Percentiles rank a stretch among this genome's conserved stretches.
Conservation (phyloP, 208 protist species). For the Zelonia costaricensis region DNA sequence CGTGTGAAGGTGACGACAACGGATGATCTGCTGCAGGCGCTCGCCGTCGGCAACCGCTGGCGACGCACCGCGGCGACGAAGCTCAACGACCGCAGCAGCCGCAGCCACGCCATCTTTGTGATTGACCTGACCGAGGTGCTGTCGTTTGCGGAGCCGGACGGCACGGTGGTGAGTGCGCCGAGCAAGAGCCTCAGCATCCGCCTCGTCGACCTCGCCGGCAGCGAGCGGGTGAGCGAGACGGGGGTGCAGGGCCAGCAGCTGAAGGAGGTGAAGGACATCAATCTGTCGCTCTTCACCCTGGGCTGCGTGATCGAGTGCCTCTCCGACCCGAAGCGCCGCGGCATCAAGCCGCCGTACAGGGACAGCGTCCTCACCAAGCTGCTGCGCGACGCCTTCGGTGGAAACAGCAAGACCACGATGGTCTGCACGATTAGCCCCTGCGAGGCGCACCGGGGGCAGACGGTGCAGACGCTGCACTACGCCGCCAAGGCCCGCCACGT, state of each 20-base stretch:
- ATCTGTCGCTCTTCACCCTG: conserved; percentile 85
- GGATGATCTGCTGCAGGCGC: conserved; percentile 67
- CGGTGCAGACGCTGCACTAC: conserved; percentile 86
- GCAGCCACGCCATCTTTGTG: conserved; percentile 87
- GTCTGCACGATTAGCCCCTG: conserved; percentile 81
- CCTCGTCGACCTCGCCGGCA: conserved; percentile 87
- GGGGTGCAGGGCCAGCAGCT: conserved; percentile 73
- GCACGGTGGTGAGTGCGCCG: conserved; percentile 54
- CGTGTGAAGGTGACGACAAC: conserved; percentile 42
- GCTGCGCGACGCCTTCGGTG: conserved; percentile 85
- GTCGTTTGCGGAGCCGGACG: conserved; percentile 58
- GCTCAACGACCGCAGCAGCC: conserved; percentile 84
- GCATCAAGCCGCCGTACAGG: conserved; percentile 83
- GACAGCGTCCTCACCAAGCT: conserved; percentile 88
- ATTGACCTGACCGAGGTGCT: conserved; percentile 80
- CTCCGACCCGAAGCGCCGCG: conserved; percentile 53
- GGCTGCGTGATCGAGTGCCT: conserved; percentile 87
- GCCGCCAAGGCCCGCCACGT: conserved; percentile 79
- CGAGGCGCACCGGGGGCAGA: conserved; percentile 54
- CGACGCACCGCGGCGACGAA: conserved; percentile 69
- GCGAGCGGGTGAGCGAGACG: conserved; percentile 83
- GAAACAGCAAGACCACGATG: conserved; percentile 91
- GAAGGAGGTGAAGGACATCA: conserved; percentile 87
- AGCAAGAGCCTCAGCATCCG: conserved; percentile 74
- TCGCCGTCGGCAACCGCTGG: conserved; percentile 69